Evolutionary conservation across 2,329 filamentous ascomycete genomes (phyloP).

Genomic region (Mycosphaerelloides madeirae): DNA sequence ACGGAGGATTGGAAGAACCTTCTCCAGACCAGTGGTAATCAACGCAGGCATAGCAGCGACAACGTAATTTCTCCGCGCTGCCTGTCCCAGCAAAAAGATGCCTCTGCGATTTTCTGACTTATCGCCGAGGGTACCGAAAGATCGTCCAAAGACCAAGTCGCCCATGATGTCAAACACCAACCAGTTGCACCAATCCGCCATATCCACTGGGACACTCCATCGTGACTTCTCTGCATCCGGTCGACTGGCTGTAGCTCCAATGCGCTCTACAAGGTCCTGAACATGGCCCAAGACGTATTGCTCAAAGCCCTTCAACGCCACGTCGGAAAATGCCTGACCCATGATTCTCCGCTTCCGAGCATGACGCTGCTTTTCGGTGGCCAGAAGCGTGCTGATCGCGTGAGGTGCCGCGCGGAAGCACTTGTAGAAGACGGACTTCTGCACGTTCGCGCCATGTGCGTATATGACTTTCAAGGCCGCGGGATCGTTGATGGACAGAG

Average conservation of each 20-base stretch:
- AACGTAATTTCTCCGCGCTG: slow-evolving; percentile 43
- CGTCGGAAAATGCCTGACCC: slow-evolving; percentile 42
- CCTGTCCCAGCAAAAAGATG: slow-evolving; percentile 40
- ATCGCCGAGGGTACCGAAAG: slow-evolving; percentile 24
- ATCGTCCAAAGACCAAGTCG: slow-evolving; percentile 41
- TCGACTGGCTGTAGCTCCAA: slow-evolving; percentile 7
- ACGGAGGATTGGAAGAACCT: slow-evolving; percentile 20
- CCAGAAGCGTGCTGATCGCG: slow-evolving; percentile 41
- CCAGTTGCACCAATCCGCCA: slow-evolving; percentile 33
- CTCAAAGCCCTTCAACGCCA: slow-evolving; percentile 21
- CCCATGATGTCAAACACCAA: slow-evolving; percentile 51
- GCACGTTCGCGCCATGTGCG: slow-evolving; percentile 44
- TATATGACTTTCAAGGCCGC: slow-evolving; percentile 46
- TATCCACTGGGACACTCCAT: slow-evolving; percentile 23
- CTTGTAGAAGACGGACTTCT: slow-evolving; percentile 46
- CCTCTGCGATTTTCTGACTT: slow-evolving; percentile 34
- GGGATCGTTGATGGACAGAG: slow-evolving; percentile 25
- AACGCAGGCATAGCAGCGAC: slow-evolving; percentile 31
- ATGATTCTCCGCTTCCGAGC: slow-evolving; percentile 43
- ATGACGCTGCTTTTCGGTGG: slow-evolving; percentile 42
- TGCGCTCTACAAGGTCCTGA: slow-evolving; percentile 14
- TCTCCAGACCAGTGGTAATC: slow-evolving; percentile 21
- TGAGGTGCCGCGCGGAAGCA: slow-evolving; percentile 41
- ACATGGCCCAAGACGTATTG: slow-evolving; percentile 22
- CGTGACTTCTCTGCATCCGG: slow-evolving; percentile 9